These are phyloP conservation scores for Lentinula novae-zelandiae DNA, from an alignment of 1,284 basidiomycete species.

Conservation along the genomic window DNA sequence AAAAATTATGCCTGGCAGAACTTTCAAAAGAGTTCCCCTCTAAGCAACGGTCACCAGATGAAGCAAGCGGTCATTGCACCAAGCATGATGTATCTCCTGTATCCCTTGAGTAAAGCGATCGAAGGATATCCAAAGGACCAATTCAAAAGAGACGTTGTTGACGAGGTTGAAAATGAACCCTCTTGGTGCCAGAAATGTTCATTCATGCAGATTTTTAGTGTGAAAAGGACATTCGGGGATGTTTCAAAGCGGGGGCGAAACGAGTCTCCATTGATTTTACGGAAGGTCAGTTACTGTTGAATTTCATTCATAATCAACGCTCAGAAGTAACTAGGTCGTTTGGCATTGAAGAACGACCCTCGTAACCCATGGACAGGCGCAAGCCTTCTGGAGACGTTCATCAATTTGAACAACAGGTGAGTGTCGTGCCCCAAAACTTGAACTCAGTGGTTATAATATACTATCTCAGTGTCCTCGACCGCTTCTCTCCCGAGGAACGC, in stretches of 20 bases:
- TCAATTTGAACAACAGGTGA: slow-evolving; percentile 6
- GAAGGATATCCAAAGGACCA: slow-evolving; percentile 4
- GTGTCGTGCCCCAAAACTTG: background rate
- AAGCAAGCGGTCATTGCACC: slow-evolving; percentile 8
- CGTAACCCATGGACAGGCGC: slow-evolving; percentile 8
- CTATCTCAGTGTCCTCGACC: slow-evolving; percentile 1
- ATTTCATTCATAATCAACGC: background rate
- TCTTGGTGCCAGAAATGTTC: background rate
- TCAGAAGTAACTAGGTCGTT: background rate
- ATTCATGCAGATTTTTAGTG: background rate
- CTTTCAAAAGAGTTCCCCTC: background rate
- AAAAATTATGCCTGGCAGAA: slow-evolving; percentile 6
- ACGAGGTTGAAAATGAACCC: background rate
- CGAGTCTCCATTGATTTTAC: slow-evolving; percentile 9
- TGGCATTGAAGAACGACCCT: slow-evolving; percentile 8
- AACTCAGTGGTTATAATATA: background rate
- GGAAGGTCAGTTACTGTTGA: background rate
- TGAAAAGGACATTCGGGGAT: slow-evolving; percentile 8
- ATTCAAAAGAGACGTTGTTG: slow-evolving; percentile 1
- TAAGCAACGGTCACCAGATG: slow-evolving; percentile 1
- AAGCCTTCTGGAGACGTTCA: slow-evolving; percentile 3
- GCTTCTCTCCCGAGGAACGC: slow-evolving; percentile 5
- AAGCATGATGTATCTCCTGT: slow-evolving; percentile 10
- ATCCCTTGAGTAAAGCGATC: background rate
- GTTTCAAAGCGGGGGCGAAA: slow-evolving; percentile 8